Percentiles rank a stretch among this genome's conserved stretches.
phyloP scores from a whole-genome alignment of 2,329 filamentous ascomycete genomes.

The Drechslera avenae region DNA sequence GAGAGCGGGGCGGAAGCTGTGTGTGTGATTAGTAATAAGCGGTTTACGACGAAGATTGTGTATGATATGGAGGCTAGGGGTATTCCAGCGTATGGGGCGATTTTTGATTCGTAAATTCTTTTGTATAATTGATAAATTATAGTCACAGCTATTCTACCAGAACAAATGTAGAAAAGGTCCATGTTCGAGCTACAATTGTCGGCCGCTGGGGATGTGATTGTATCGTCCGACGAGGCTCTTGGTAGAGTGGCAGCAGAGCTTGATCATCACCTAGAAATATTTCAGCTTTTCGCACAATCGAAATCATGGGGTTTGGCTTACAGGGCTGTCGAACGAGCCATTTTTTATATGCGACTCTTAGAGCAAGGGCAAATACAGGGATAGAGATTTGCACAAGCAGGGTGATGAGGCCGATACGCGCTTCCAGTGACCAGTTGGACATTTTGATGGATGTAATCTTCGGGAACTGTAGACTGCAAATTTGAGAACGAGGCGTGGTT shows the following conservation, averaged over 20 bases:
- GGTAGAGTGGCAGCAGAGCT: neutral
- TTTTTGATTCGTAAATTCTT: conserved; percentile 66
- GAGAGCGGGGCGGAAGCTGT: conserved; percentile 68
- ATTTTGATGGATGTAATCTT: neutral
- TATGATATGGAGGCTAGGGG: conserved; percentile 71
- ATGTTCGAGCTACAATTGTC: neutral
- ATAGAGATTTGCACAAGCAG: conserved; percentile 1
- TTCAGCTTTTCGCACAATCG: neutral
- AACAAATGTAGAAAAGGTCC: neutral
- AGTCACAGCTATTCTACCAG: neutral
- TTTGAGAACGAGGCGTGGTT: too few species aligned
- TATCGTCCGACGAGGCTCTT: neutral
- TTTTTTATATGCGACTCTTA: neutral
- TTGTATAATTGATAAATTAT: neutral
- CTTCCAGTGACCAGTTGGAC: conserved; percentile 2
- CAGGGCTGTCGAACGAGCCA: neutral
- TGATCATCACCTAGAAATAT: neutral
- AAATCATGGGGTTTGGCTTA: neutral
- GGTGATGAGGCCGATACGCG: conserved; percentile 3
- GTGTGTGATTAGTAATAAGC: conserved; percentile 75
- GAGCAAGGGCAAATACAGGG: neutral
- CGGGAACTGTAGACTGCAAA: too few species aligned
- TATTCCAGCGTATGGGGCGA: conserved; percentile 72
- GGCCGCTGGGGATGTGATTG: neutral
- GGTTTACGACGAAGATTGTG: conserved; percentile 70